Evolutionary conservation across 108 stramenopile species (phyloP).

Genomic region (Nannochloropsis granulata): DNA sequence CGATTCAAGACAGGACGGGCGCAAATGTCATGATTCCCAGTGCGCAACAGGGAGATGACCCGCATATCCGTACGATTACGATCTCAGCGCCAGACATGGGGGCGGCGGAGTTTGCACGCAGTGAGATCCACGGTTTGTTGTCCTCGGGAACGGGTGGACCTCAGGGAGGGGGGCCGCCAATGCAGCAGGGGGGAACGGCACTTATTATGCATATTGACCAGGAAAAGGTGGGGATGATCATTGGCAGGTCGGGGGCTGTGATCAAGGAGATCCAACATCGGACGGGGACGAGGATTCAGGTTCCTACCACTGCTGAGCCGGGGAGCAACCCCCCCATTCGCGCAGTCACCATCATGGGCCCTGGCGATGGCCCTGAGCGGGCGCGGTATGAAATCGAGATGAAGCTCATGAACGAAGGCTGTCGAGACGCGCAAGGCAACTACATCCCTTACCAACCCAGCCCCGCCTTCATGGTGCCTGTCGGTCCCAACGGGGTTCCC

Average conservation of each 20-base stretch:
- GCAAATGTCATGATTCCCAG: conserved; percentile 78
- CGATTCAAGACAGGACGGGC: conserved; percentile 75
- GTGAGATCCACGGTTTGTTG: conserved; percentile 29
- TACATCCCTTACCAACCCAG: conserved; percentile 17
- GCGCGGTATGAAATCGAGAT: conserved; percentile 41
- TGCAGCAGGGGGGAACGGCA: conserved; percentile 14
- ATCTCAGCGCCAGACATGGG: conserved; percentile 35
- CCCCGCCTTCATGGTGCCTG: conserved; percentile 25
- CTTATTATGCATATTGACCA: conserved; percentile 16
- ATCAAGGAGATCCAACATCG: conserved; percentile 77
- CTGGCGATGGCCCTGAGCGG: conserved; percentile 27
- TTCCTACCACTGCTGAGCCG: conserved; percentile 39
- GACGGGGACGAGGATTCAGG: conserved; percentile 72
- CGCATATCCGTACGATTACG: conserved; percentile 30
- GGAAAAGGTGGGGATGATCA: conserved; percentile 24
- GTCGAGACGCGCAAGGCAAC: background rate
- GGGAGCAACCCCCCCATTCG: conserved; percentile 42
- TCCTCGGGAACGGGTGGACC: background rate
- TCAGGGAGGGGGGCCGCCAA: background rate
- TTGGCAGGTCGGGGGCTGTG: conserved; percentile 31
- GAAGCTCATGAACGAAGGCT: conserved; percentile 6
- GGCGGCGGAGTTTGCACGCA: conserved; percentile 34
- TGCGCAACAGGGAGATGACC: conserved; percentile 43
- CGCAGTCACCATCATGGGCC: conserved; percentile 56
- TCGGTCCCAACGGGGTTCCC: conserved; percentile 1